Evolutionary conservation across 78 protist species (phyloP).

Genomic region (Dictyostelium intermedium): DNA sequence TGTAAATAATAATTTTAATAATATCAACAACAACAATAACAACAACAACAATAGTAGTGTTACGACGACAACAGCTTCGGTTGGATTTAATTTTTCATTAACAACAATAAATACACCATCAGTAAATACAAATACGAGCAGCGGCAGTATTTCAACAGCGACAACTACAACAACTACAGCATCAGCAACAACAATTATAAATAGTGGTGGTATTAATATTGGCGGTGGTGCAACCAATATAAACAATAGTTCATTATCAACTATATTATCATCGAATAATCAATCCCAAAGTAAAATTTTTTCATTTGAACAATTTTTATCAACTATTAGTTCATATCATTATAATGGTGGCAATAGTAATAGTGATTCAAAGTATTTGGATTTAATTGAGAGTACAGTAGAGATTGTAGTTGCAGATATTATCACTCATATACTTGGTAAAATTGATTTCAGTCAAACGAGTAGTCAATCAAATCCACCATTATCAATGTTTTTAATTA

Average conservation of each 20-base stretch:
- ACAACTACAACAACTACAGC: neutral
- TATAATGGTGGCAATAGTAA: neutral
- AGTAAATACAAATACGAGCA: neutral
- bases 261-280: neutral
- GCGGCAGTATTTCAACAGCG: neutral
- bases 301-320: conserved; percentile 38
- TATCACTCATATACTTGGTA: conserved; percentile 61
- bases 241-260: neutral
- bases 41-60: neutral
- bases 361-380: conserved; percentile 28
- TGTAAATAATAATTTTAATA: neutral
- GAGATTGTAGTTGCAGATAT: conserved; percentile 75
- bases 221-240: neutral
- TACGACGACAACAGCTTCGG: neutral
- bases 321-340: neutral
- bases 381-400: conserved; percentile 44
- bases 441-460: neutral
- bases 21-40: neutral
- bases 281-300: conserved; percentile 35
- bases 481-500: conserved; percentile 6
- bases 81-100: conserved; percentile 7
- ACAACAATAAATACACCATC: conserved; percentile 6
- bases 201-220: neutral
- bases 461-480: neutral
- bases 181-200: neutral